Conservation (phyloP, 257 asterid species). For the Solanum bukasovii region DNA sequence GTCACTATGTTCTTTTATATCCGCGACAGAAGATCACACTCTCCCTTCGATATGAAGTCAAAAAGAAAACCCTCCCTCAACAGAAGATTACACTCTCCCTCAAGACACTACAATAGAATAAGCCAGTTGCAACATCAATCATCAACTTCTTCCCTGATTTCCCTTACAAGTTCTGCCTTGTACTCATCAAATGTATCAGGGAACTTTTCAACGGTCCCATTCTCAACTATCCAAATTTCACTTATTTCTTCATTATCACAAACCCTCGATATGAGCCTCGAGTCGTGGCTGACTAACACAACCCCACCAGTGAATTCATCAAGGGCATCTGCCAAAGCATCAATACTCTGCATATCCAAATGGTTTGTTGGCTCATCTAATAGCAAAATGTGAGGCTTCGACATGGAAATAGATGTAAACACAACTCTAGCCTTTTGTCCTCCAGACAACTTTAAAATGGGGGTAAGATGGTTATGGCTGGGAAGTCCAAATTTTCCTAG, state of each 20-base stretch:
- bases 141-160: constrained; percentile 36
- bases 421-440: constrained; percentile 32
- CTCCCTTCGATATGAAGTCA: neutral
- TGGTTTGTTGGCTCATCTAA: constrained; percentile 34
- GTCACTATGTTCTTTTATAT: neutral
- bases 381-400: constrained; percentile 26
- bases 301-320: constrained; percentile 19
- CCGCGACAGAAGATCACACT: neutral
- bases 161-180: constrained; percentile 30
- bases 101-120: neutral
- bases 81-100: neutral
- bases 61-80: neutral
- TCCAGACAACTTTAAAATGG: constrained; percentile 22
- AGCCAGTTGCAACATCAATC: constrained; percentile 5
- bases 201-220: constrained; percentile 27
- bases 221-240: constrained; percentile 34
- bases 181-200: constrained; percentile 25
- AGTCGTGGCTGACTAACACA: constrained; percentile 32
- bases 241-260: constrained; percentile 35
- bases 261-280: constrained; percentile 29
- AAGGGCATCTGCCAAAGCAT: constrained; percentile 24
- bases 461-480: constrained; percentile 26
- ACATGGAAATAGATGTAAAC: constrained; percentile 19
- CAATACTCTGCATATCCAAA: constrained; percentile 34
- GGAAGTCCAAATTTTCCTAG: constrained; percentile 19